Evolutionary conservation across 2,329 filamentous ascomycete genomes (phyloP).

Genomic region (Verticillium albo-atrum): DNA sequence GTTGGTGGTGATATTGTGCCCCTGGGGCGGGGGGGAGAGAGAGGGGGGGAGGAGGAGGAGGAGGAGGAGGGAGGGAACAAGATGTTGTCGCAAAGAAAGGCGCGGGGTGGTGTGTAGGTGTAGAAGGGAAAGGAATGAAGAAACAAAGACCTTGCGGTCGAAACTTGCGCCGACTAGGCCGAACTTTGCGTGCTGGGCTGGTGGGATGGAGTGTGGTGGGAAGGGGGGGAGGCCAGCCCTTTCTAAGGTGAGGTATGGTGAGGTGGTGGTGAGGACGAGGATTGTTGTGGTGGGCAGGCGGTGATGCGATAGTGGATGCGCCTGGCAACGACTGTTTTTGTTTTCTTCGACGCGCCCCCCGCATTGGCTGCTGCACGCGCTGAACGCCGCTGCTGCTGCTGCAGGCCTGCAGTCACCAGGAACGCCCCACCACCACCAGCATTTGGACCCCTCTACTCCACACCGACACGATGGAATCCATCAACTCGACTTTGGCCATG

Average conservation of each 20-base stretch:
- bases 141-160: neutral
- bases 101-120: slow-evolving; percentile 3
- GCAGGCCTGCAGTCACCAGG: neutral
- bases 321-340: slow-evolving; percentile 21
- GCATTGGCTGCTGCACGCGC: neutral
- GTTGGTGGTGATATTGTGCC: slow-evolving; percentile 12
- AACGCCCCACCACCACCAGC: neutral
- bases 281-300: neutral
- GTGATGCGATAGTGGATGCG: neutral
- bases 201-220: neutral
- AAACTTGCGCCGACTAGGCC: neutral
- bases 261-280: neutral
- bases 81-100: slow-evolving; percentile 1
- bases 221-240: neutral
- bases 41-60: slow-evolving; percentile 5
- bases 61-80: slow-evolving; percentile 8
- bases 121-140: slow-evolving; percentile 3
- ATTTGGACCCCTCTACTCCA: neutral
- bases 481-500: neutral
- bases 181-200: neutral
- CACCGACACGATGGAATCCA: slow-evolving; percentile 4
- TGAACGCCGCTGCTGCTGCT: neutral
- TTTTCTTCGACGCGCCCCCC: slow-evolving; percentile 15
- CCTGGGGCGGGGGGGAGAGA: slow-evolving; percentile 6
- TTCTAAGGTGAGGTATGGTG: neutral